phyloP scores from a whole-genome alignment of 257 asterid genomes.

The Forsythia viridissima region DNA sequence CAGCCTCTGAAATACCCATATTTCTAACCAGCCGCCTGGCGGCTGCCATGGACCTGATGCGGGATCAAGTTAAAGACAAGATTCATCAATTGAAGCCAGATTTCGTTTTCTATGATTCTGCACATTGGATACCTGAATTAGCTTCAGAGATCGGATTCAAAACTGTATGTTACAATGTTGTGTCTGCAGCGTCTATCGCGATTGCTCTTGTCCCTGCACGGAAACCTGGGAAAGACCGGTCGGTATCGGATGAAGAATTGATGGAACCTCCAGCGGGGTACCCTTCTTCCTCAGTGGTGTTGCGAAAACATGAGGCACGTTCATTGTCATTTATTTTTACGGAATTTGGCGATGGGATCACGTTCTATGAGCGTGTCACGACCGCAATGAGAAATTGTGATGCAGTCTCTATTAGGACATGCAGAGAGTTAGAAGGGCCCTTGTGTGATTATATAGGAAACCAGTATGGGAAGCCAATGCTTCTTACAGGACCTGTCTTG shows the following conservation, averaged over 20 bases:
- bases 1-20: constrained; percentile 22
- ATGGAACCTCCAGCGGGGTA: not conserved
- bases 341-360: constrained; percentile 20
- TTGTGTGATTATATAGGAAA: not conserved
- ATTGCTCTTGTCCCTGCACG: not conserved
- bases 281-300: not conserved
- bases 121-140: constrained; percentile 16
- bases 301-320: not conserved
- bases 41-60: not conserved
- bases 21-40: not conserved
- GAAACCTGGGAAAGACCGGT: not conserved
- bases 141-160: not conserved
- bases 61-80: not conserved
- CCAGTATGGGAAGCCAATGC: not conserved
- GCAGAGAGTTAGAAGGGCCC: not conserved
- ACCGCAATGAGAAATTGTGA: not conserved
- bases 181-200: not conserved
- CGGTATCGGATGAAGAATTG: not conserved
- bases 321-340: not conserved
- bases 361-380: constrained; percentile 29
- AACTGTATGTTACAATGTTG: not conserved
- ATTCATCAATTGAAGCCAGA: not conserved
- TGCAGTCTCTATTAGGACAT: not conserved
- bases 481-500: not conserved
- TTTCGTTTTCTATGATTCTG: constrained; percentile 48